Base-by-base conservation (phyloP, 2,329 filamentous ascomycete genomes). In the Onygenales sp. region DNA sequence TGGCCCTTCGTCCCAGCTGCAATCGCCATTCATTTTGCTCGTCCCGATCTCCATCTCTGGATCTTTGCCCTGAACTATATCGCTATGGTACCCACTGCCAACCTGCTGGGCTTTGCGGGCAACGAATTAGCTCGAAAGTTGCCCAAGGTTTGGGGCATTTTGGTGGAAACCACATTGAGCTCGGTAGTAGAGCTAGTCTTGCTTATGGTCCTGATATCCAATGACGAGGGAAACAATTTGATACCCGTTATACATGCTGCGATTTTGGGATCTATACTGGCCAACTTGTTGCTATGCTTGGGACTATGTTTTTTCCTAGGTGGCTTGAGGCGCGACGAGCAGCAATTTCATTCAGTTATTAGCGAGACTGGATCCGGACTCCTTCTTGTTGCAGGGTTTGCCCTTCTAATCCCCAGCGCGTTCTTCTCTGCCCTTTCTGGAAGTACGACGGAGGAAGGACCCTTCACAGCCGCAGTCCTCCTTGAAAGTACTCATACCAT, bases 141-240 rank as follows among this genome's bases (percentile, higher is more conserved):
- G 54, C 86, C 86, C 35, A 87, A 87, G 62, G 86, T 89, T 7
- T 69, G 84, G 48, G 69, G 69, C 21, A 63, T 71, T 7, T 55
- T 75, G 43, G 57, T 80, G 8, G 79, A 81, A 61, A 80, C 76
- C 1, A 75, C 75, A 0, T 68, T 90, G 50, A 87, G 86, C 2
- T 87, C 86, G 0, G 71, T 90, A 8, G 87, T 93, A 51, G 89
- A 95, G 65, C 85, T 94, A 54, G 80, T 94, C 46, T 73, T 94
- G 33, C 93, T 94, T 70, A 85, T 92, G 75, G 80, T 91, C 2
- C 72, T 94, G 44, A 76, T 93, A 46, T 70, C 72, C 56, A 77
- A 72, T 74, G 66, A 83, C 35, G 63, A 69, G 17, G 61, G 66
- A 9, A 72, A 72, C n/a, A 64, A 68, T 43, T 57, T 71, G 33